Evolutionary conservation across 1,284 basidiomycete genomes (phyloP), one percentile per base, ranked within the genome.

Genomic region (Salmacisia buchloeana): DNA sequence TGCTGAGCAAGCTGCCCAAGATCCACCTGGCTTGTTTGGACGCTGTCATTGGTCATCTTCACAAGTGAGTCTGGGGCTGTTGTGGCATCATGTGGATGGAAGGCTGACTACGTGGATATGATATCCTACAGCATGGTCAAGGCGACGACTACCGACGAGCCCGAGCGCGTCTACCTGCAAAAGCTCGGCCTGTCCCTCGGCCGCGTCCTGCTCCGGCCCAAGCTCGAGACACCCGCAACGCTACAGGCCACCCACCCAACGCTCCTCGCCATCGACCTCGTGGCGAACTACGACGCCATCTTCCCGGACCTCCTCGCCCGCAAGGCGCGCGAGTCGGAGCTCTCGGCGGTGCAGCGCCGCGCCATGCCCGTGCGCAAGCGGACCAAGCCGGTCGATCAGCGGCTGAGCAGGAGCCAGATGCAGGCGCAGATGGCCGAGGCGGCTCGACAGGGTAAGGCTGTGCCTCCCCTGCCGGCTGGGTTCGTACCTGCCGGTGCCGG

Each of bases 171-270:
- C 5, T 96, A 88, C 77, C 83, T 89, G 64, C 87, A 89, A 49
- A 97, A 97, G 81, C 83, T 97, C 54, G 89, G 90, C 0, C 83
- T 94, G 60, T 89, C 91, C 5, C 80, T 94, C 67, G 92, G 93
- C 62, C 85, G 93, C 77, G 85, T 86, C 34, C 84, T 97, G 56
- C 83, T 96, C 54, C 84, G 92, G 27, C 94, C 94, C 18, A 89
- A 88, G 78, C 77, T 84, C 46, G 93, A 96, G 80, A 88, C 86
- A 90, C 69, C 91, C 89, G 80, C 91, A 91, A 80, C 89, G 89
- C 60, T 78, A 12, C 46, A 91, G 90, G 74, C 90, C 88, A 58
- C 87, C 85, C 57, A 46, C 75, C 82, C 87, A 86, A 90, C 62
- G 82, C 93, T 71, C 87, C 92, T 82, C 0, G 62, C 69, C 3